Evolutionary conservation across 2,329 filamentous ascomycete species (phyloP), one percentile per base, ranked within the genome.

Genomic region (Byssoonygena ceratinophila): DNA sequence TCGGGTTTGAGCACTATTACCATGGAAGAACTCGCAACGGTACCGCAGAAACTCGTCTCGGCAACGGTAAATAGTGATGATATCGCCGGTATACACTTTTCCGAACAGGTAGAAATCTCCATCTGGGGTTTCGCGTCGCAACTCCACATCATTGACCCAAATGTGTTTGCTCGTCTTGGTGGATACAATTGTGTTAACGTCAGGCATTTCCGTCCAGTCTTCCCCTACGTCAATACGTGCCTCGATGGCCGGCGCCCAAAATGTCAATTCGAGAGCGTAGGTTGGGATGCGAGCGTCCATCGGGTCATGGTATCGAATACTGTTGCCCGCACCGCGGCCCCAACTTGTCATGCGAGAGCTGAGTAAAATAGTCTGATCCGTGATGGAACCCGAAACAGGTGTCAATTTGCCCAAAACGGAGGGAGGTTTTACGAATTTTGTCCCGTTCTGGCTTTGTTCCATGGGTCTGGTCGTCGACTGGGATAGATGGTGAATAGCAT

Each of bases 151-250:
- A 61, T 96, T 96, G 63, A 97, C 76, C 59, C 74, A 77, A 56
- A 96, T 87, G 18, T 87, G 87, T 25, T 75, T 74, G 5, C 82
- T 84, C 3, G 87, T 84, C 60, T 89, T 88, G 2, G 88, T 94
- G 1, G 84, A 84, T 47, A 96, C 82, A 56, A 89, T 84, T 3
- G 80, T 76, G 60, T 83, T 83, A 1, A 83, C 72, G 11, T 79
- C 76, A 1, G 75, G 67, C 1, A 80, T 60, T 14, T 67, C 68
- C 8, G 71, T 74, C 72, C 75, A 82, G 53, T 77, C 74, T 62
- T 78, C 79, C 48, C 77, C 77, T 32, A 73, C 72, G 20, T 78
- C 75, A 45, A 74, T 75, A 46, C 72, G 72, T 6, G 77, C 74
- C 53, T 87, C 83, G 54, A 83, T 83, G 9, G 79, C 79, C 0